Evolutionary conservation across 805 yeast species (phyloP), one percentile per base, ranked within the genome.

Genomic region (Suhomyces vadensis): DNA sequence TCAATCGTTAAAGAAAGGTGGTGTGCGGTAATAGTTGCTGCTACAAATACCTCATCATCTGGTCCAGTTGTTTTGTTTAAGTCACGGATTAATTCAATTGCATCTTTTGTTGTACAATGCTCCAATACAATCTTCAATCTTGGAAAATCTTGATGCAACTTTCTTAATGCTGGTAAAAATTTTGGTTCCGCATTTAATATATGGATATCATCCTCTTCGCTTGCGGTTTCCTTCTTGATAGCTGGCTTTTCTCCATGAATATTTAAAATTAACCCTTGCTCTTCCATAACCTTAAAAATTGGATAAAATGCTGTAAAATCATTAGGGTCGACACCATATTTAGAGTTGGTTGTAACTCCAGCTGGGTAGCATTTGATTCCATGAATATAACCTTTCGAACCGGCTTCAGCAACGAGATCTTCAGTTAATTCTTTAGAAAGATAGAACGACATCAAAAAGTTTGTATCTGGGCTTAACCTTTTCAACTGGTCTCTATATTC

Each of bases 341-440:
- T 66, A 7, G 97, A 89, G 69, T 94, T 94, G 31, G 99, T 94
- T n/a, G 99, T 94, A 24, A 94, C 99, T 36, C 99, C 99, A 1
- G 98, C 97, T 33, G 99, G 99, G 64, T 94, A 94, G 63, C 96
- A 90, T 65, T 94, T 94, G 53, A 94, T 88, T 44, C 99, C 99
- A 23, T 82, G 74, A 43, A 92, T 82, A 29, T 81, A 82, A 1
- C 83, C 83, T 13, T 67, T 57, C 43, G 73, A 60, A 6, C 91
- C 95, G 26, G 97, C 98, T 50, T 81, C 78, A 43, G 79, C 81
- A 44, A 94, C 83, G 31, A 89, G 71, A 52, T 87, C 95, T 0
- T 98, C 97, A 1, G 96, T 88, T 51, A 94, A 71, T 0, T 81
- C 86, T 43, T 77, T 81, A 41, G 85, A 78, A 31, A 94, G 74